Evolutionary conservation across 345 rosid genomes (phyloP), one percentile per base, ranked within the genome.

Genomic region (Boechera divaricarpa): DNA sequence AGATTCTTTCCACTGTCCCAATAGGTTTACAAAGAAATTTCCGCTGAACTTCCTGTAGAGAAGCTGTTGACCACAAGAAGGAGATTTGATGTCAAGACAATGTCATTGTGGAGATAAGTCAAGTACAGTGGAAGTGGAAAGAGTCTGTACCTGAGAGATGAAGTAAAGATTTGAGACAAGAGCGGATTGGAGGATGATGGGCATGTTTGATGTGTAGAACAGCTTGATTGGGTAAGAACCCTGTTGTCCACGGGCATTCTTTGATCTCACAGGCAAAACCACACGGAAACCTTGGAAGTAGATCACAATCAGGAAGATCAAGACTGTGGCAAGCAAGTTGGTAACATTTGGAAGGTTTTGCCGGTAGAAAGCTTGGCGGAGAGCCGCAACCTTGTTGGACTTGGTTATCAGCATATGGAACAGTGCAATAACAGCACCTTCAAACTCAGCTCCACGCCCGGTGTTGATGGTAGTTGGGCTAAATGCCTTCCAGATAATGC

Each of bases 231-330:
- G 97, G 80, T 89, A 91, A 5, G 97, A 91, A 33, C 97, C 97
- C 81, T 91, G 97, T 75, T 89, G 97, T 24, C 97, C 97, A 77
- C 97, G 94, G 51, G 92, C 97, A 78, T 88, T 91, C 92, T 89
- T 91, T 36, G 97, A 91, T 83, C 97, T 85, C 79, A 91, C 97
- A 59, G 94, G 97, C 63, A 91, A 81, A 33, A 91, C 97, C 57
- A 91, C 97, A 58, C 97, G 94, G 84, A 91, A 91, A 38, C 97
- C 97, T 91, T 91, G 97, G 93, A 91, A 91, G 85, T 91, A 89
- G 78, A 89, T 87, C 44, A 91, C 97, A 70, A 91, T 89, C 29
- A 89, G 75, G 85, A 91, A 91, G 74, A 91, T 80, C 85, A 91
- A 83, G 63, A 91, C 89, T 0, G 97, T 91, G 24, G 97, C 94